Conservation (phyloP, 2,329 filamentous ascomycete species). For the Cladophialophora chaetospira region DNA sequence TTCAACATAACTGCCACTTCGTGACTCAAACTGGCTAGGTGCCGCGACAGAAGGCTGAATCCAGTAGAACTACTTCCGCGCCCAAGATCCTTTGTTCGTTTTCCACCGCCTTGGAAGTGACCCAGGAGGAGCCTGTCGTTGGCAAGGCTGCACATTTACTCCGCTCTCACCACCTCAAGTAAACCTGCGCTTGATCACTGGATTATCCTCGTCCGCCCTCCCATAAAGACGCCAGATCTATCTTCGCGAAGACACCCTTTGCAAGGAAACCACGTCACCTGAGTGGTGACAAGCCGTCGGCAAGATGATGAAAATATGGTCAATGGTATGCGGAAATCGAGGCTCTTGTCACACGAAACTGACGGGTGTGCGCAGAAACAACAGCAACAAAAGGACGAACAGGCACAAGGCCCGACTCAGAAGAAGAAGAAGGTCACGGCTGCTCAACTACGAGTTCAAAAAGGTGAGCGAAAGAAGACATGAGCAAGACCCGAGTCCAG, state of each 20-base stretch:
- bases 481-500: no score
- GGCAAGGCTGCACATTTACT: no score
- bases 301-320: slow-evolving; percentile 99
- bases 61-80: no score
- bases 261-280: neutral
- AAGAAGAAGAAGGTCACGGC: slow-evolving; percentile 99
- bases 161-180: no score
- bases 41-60: no score
- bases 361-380: slow-evolving; percentile 47
- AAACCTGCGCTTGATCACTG: no score
- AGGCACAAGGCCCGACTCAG: slow-evolving; percentile 76
- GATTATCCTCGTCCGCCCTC: neutral
- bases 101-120: no score
- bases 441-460: slow-evolving; percentile 91
- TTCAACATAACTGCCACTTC: neutral
- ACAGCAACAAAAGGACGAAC: slow-evolving; percentile 97
- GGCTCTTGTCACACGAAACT: neutral
- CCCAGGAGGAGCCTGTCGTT: no score
- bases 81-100: no score
- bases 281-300: slow-evolving; percentile 25
- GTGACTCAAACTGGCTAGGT: no score
- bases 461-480: slow-evolving; percentile 61
- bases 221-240: neutral
- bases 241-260: neutral
- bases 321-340: slow-evolving; percentile 69